Conservation (phyloP, 805 yeast genomes). For the Pichia sporocuriosa region DNA sequence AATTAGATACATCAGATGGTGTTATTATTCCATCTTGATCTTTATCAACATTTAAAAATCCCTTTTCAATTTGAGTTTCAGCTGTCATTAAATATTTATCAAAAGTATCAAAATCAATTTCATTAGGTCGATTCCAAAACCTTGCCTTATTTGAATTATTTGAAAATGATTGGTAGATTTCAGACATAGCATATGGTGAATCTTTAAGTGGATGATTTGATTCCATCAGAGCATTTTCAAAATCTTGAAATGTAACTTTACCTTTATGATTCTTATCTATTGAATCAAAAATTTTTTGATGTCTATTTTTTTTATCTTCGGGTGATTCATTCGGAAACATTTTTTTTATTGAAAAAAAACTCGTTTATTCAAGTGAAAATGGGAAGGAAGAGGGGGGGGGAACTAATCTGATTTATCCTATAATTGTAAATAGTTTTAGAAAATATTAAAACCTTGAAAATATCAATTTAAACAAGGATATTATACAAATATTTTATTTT, state of each 20-base stretch:
- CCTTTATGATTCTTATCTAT: conserved; percentile 44
- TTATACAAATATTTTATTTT: too few species aligned
- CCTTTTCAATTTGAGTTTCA: conserved; percentile 61
- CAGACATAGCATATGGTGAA: conserved; percentile 50
- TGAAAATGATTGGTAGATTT: conserved; percentile 47
- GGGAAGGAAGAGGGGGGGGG: too few species aligned
- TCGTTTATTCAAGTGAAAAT: too few species aligned
- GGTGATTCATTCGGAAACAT: conserved; percentile 17
- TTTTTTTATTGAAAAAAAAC: too few species aligned
- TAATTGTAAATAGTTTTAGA: too few species aligned
- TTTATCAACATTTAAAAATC: conserved; percentile 61
- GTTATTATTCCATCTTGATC: conserved; percentile 70
- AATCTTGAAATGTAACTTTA: conserved; percentile 41
- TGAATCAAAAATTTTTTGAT: conserved; percentile 34
- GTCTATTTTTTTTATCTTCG: conserved; percentile 27
- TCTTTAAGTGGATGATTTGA: conserved; percentile 60
- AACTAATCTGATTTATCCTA: too few species aligned
- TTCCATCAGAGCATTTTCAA: conserved; percentile 37
- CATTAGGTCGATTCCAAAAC: conserved; percentile 24
- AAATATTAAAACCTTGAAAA: too few species aligned
- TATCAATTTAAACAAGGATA: too few species aligned
- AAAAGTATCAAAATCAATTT: conserved; percentile 60
- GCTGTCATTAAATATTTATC: conserved; percentile 57
- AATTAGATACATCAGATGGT: conserved; percentile 57
- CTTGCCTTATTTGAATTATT: conserved; percentile 9